Base-by-base conservation (phyloP, 345 rosid genomes). In the Laguncularia racemosa region DNA sequence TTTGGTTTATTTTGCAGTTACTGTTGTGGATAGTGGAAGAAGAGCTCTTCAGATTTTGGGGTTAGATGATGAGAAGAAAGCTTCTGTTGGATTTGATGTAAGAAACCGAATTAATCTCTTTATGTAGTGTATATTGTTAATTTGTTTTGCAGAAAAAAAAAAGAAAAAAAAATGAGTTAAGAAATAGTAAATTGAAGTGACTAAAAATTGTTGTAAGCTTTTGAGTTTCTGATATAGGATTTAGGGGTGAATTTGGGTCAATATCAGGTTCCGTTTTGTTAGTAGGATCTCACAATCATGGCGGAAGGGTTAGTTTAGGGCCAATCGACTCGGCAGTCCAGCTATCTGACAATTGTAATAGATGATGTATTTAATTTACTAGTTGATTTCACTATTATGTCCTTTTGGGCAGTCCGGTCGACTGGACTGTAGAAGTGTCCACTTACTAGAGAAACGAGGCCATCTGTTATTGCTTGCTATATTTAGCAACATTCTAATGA, bases 31-130 rank as follows among this genome's bases (percentile, higher is more conserved):
- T 28, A 73, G 70, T 54, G 75, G 70, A 61, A 28, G 47, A 21
- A 54, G 60, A 26, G 81, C 78, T 1, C 54, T 76, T 33, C 71
- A 73, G 58, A 57, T 46, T 55, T 53, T 73, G 65, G 81, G 81
- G 3, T 54, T 70, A 71, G 68, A 66, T 48, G 74, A 50, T 23
- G 56, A 64, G 44, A 67, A 84, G 21, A 59, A 33, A 33, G 1
- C 68, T 55, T 67, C 91, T 0, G 80, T 74, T 57, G 84, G 81
- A 19, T 78, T 78, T 46, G 84, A 81, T 76, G 97, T 87, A 71
- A 82, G 85, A 8, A 6, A 38, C 1, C 8, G 19, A 11, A 13
- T 17, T 3, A 28, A 23, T 13, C 21, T 40, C 15, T 23, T 6
- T 17, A 17, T 47, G 53, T 48, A 17, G 3, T 14, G 23, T 40